phyloP scores from a whole-genome alignment of 176 grass and related monocot genomes.

The Phoenix dactylifera region DNA sequence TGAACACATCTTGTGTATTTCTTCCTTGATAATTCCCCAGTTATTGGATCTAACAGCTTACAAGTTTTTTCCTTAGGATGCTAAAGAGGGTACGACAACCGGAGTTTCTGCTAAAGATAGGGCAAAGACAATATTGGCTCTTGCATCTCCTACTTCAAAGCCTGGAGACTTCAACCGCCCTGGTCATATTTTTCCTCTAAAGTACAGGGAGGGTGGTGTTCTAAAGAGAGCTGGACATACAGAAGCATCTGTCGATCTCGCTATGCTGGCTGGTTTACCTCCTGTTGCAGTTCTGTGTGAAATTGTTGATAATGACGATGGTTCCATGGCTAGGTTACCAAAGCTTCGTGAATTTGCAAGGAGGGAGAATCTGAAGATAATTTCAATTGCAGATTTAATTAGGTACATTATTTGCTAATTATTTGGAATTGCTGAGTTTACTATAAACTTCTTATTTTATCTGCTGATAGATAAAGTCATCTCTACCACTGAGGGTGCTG shows the following conservation, averaged over 20 bases:
- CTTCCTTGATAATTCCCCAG: too few relatives aligned
- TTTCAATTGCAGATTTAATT: constrained; percentile 84
- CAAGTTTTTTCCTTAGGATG: constrained; percentile 47
- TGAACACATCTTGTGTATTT: too few relatives aligned
- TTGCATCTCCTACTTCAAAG: constrained; percentile 62
- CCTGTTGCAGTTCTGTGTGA: constrained; percentile 79
- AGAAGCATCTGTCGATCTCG: constrained; percentile 90
- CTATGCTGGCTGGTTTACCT: constrained; percentile 67
- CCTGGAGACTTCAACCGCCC: constrained; percentile 80
- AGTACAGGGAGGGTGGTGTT: constrained; percentile 93
- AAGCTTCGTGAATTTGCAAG: constrained; percentile 75
- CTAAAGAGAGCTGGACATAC: constrained; percentile 96
- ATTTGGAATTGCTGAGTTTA: too few relatives aligned
- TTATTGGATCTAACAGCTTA: neutral
- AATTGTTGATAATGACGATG: constrained; percentile 79
- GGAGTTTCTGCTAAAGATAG: constrained; percentile 85
- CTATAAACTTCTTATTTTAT: too few relatives aligned
- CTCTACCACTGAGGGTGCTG: too few relatives aligned
- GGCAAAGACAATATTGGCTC: constrained; percentile 57
- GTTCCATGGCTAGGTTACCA: constrained; percentile 88
- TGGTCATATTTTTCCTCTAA: constrained; percentile 92
- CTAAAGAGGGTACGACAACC: constrained; percentile 86
- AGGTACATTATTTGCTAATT: constrained; percentile 37
- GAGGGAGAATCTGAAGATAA: constrained; percentile 76
- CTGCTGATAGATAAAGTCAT: too few relatives aligned